phyloP scores from a whole-genome alignment of 768 basidiomycete genomes.

The Coprinellus micaceus region DNA sequence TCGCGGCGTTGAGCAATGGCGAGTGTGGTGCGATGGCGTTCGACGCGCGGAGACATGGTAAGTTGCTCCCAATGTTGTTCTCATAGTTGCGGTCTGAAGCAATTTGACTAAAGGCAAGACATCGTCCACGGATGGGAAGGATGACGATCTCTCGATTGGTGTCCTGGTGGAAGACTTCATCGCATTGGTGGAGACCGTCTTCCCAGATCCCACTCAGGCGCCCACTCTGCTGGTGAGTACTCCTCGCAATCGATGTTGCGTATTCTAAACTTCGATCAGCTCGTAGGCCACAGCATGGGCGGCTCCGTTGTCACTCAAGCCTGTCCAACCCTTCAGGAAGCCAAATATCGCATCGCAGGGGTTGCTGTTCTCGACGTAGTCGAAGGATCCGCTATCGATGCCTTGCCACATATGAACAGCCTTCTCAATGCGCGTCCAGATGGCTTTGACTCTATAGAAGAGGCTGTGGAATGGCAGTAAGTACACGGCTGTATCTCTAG shows the following conservation, averaged over 20 bases:
- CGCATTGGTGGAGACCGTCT: slow-evolving; percentile 65
- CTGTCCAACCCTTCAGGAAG: slow-evolving; percentile 61
- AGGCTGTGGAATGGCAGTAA: slow-evolving; percentile 95
- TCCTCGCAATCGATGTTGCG: background rate
- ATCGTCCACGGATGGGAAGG: slow-evolving; percentile 32
- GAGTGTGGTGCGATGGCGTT: slow-evolving; percentile 79
- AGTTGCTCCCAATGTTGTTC: slow-evolving; percentile 14
- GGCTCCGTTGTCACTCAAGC: slow-evolving; percentile 82
- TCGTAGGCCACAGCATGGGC: slow-evolving; percentile 96
- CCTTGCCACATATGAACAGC: slow-evolving; percentile 87
- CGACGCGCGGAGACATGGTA: slow-evolving; percentile 89
- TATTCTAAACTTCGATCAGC: slow-evolving; percentile 33
- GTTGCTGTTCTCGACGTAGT: slow-evolving; percentile 86
- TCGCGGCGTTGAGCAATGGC: slow-evolving; percentile 54
- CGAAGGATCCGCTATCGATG: slow-evolving; percentile 91
- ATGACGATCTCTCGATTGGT: slow-evolving; percentile 66
- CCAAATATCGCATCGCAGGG: slow-evolving; percentile 69
- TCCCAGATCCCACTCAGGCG: slow-evolving; percentile 55
- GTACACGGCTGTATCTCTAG: slow-evolving; percentile 31
- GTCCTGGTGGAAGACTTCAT: slow-evolving; percentile 72
- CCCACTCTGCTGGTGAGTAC: slow-evolving; percentile 72
- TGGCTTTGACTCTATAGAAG: slow-evolving; percentile 78
- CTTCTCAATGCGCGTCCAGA: slow-evolving; percentile 83
- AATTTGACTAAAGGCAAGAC: slow-evolving; percentile 57
- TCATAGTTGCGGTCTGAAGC: background rate